Evolutionary conservation across 2,329 filamentous ascomycete species (phyloP), one percentile per base, ranked within the genome.

Genomic region (Alternaria sp.): DNA sequence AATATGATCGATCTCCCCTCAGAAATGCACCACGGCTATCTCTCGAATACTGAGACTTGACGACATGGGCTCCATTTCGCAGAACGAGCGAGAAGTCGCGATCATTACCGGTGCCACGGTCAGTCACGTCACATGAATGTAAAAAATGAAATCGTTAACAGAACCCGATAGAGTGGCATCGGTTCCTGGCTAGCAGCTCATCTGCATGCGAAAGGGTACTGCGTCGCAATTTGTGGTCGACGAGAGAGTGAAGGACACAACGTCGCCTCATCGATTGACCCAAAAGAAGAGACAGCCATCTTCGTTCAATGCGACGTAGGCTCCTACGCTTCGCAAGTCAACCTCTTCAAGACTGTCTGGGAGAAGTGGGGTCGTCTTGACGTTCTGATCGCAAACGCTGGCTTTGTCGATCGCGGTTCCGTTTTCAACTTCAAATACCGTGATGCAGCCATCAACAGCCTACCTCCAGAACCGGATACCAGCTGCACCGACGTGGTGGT

Each of bases 361-460:
- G 59, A 74, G 8, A 77, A 76, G 40, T 84, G 80, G 73, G 79
- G 79, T 1, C 80, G 82, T 5, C 74, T 86, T 14, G 84, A 86
- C 72, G 79, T 80, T 0, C 65, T 86, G 1, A 81, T 82, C 18
- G 80, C 82, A 36, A 86, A 86, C 63, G 84, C 84, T 0, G 85
- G 83, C n/a, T 80, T 82, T 34, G 78, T 83, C 1, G 84, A 86
- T 66, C 70, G 51, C 12, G 51, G 76, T 16, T 84, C 81, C 18
- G 64, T 83, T 20, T 86, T 84, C 72, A 80, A 83, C 50, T 72
- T 80, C 51, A 60, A 70, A 14, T 67, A 71, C 54, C 73, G 73
- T 36, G 68, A 70, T 44, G 62, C 59, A 18, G 22, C 40, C 18
- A 49, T 68, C 18, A 74, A 74, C 18, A 68, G 70, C 9, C 65